phyloP scores from a whole-genome alignment of 805 yeast genomes.

The Spathaspora sp. region DNA sequence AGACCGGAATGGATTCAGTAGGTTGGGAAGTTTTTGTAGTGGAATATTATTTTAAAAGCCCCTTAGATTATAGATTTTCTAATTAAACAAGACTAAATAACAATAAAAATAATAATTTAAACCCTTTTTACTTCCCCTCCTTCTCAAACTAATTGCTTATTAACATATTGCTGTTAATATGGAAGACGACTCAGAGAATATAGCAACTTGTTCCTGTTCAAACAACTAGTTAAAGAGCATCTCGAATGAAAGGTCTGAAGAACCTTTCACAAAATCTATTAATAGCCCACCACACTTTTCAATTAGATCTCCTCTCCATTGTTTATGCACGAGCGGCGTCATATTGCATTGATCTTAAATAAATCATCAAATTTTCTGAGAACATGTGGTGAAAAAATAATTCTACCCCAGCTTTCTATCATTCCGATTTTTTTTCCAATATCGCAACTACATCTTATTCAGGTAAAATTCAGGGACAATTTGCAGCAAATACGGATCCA shows the following conservation, averaged over 20 bases:
- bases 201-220: too few species aligned
- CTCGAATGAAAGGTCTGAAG: not conserved
- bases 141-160: not conserved
- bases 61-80: not conserved
- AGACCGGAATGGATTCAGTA: not conserved
- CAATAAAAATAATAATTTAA: not conserved
- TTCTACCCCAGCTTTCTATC: not conserved
- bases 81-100: not conserved
- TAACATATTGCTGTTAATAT: too few species aligned
- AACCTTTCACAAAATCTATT: not conserved
- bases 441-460: not conserved
- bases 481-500: not conserved
- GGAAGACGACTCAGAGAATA: too few species aligned
- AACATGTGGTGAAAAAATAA: not conserved
- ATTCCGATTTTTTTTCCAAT: not conserved
- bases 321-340: not conserved
- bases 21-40: too few species aligned
- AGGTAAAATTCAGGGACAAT: not conserved
- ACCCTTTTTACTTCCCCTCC: not conserved
- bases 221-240: too few species aligned
- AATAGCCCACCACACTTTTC: not conserved
- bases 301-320: not conserved
- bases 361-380: not conserved
- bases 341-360: not conserved
- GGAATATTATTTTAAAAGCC: not conserved